phyloP scores from a whole-genome alignment of 495 filamentous ascomycete species.

The Aspergillus leporis region DNA sequence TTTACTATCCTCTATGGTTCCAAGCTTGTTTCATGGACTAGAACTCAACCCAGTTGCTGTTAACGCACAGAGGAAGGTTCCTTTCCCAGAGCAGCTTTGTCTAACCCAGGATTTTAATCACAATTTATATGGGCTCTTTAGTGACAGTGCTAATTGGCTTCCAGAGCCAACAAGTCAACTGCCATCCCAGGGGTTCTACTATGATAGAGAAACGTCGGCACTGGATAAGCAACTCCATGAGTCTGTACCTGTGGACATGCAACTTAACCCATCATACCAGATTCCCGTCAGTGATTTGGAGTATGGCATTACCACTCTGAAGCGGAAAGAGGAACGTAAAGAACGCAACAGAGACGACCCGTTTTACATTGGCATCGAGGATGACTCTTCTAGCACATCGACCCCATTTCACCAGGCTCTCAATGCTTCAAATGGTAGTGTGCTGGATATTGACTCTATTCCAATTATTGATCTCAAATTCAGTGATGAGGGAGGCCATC shows the following conservation, averaged over 20 bases:
- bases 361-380: slow-evolving; percentile 78
- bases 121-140: slow-evolving; percentile 64
- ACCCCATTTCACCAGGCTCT: slow-evolving; percentile 75
- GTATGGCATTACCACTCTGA: slow-evolving; percentile 59
- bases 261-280: slow-evolving; percentile 60
- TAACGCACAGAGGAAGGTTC: slow-evolving; percentile 84
- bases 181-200: slow-evolving; percentile 69
- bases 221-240: slow-evolving; percentile 35
- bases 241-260: slow-evolving; percentile 15
- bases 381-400: slow-evolving; percentile 50
- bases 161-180: slow-evolving; percentile 7
- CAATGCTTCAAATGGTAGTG: slow-evolving; percentile 64
- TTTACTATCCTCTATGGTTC: slow-evolving; percentile 83
- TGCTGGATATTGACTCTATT: slow-evolving; percentile 87
- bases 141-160: slow-evolving; percentile 9
- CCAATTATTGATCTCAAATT: slow-evolving; percentile 91
- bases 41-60: slow-evolving; percentile 89
- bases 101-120: slow-evolving; percentile 79
- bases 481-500: slow-evolving; percentile 41
- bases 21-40: slow-evolving; percentile 77
- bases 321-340: slow-evolving; percentile 64
- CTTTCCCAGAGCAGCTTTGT: slow-evolving; percentile 69
- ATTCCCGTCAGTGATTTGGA: slow-evolving; percentile 55
- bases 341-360: slow-evolving; percentile 90
- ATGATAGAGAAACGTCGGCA: slow-evolving; percentile 40